Conservation (phyloP, 1,284 basidiomycete species). For the Cystobasidium pallidum region DNA sequence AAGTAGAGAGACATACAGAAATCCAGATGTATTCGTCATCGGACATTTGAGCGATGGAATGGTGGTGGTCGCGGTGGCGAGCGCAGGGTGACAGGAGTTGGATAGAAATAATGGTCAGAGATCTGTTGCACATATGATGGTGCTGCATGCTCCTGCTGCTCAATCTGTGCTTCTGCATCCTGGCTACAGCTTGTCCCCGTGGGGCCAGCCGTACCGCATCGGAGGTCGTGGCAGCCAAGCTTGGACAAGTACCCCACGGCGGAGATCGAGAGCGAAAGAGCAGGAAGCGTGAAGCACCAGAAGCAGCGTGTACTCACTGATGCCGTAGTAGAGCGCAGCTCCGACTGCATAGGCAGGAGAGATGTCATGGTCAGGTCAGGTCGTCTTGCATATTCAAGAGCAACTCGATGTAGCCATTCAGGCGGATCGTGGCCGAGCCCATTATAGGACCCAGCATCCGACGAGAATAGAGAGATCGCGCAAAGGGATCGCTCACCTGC, state of each 20-base stretch:
- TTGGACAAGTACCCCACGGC: not conserved
- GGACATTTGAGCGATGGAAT: not conserved
- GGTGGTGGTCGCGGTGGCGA: not conserved
- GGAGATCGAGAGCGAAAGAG: constrained; percentile 10
- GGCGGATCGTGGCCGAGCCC: not conserved
- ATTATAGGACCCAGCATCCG: not conserved
- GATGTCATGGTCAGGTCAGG: not conserved
- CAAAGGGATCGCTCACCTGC: not conserved
- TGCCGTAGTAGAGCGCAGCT: constrained; percentile 29
- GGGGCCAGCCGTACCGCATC: not conserved
- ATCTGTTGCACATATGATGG: not conserved
- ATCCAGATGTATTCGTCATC: constrained; percentile 3
- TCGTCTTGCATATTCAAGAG: not conserved
- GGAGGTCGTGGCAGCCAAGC: not conserved
- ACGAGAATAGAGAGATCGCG: not conserved
- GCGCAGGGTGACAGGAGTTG: no score
- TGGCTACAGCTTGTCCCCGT: not conserved
- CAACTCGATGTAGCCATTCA: not conserved
- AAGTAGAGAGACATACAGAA: no score
- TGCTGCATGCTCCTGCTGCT: not conserved
- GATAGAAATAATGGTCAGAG: not conserved
- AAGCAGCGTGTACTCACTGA: constrained; percentile 16
- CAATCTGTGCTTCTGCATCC: no score
- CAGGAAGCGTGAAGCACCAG: not conserved
- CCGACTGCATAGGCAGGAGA: constrained; percentile 4